Base-by-base conservation (phyloP, 169 alveolate genomes). In the Cryptosporidium tyzzeri region DNA sequence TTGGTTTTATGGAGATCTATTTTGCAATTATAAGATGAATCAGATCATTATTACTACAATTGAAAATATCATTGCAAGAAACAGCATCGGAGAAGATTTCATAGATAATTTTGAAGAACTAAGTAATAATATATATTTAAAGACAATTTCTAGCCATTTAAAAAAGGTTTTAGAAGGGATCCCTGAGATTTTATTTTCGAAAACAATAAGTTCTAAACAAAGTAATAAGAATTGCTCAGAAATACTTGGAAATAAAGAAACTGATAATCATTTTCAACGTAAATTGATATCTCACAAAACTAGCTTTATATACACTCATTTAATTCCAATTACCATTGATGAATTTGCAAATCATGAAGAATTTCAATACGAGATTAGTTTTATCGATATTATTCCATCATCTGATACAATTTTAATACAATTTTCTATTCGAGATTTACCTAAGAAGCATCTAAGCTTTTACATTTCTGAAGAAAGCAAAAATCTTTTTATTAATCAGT, bases 401-500 rank as follows among this genome's bases (percentile, higher is more conserved):
- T 53, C 86, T 0, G 10, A 26, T 37, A 44, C 89, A 21, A 23
- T 62, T 29, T 29, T 80, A 14, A 80, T 80, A 5, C 89, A 80
- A 29, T 9, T 80, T 61, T 62, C 89, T 31, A 31, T 14, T 33
- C n/a, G n/a, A 14, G 31, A 45, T 48, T 35, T 33, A 7, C 23
- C 33, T 26, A 51, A 50, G 26, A 58, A 35, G n/a, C 86, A 73
- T 73, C 29, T 73, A 37, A 73, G 86, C 23, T 37, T 73, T 4
- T 73, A 39, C 33, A n/a, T 73, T 31, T 26, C 39, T 45, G 58
- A 21, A 3, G 33, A 70, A 7, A 29, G 48, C 10, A 23, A 37
- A 12, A n/a, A 39, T 4, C 21, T 23, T 39, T 21, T 69, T 23
- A 18, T 73, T 5, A 33, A 35, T 21, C 23, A 53, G 23, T 58